A percentile compares a stretch with the other conserved stretches of the same genome.
Conservation (phyloP, 2,329 filamentous ascomycete genomes). For the Phaeoacremonium minimum region DNA sequence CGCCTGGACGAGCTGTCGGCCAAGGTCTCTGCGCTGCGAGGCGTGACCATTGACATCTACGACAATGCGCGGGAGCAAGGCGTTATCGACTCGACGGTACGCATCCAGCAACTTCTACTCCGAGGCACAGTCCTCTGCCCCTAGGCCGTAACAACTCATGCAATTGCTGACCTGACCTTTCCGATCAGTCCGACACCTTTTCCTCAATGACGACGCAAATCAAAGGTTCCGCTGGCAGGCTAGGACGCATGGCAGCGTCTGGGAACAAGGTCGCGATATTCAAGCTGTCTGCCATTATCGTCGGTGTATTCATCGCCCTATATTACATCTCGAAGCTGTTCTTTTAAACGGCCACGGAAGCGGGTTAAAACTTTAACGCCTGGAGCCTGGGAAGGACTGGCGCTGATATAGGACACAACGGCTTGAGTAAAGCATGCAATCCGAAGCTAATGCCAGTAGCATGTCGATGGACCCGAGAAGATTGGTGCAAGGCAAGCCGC, state of each 20-base stretch:
- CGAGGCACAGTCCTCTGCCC: neutral
- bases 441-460: too few relatives aligned
- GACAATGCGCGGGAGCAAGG: slow-evolving; percentile 87
- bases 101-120: slow-evolving; percentile 18
- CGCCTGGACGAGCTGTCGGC: slow-evolving; percentile 85
- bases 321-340: slow-evolving; percentile 69
- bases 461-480: too few relatives aligned
- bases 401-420: too few relatives aligned
- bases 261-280: slow-evolving; percentile 90
- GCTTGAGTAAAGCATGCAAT: too few relatives aligned
- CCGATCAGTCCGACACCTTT: slow-evolving; percentile 77
- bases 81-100: slow-evolving; percentile 81
- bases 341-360: too few relatives aligned
- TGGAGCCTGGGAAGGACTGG: too few relatives aligned
- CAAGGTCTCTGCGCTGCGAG: slow-evolving; percentile 88
- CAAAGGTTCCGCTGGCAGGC: slow-evolving; percentile 75
- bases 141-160: neutral
- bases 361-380: too few relatives aligned
- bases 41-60: slow-evolving; percentile 96
- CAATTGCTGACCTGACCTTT: neutral
- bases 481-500: too few relatives aligned
- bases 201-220: slow-evolving; percentile 78
- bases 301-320: slow-evolving; percentile 66
- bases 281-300: slow-evolving; percentile 80
- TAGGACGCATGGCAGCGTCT: slow-evolving; percentile 85